Evolutionary conservation across 352 stramenopile genomes (phyloP), one percentile per base, ranked within the genome.

Genomic region (Pythium rishiriense): DNA sequence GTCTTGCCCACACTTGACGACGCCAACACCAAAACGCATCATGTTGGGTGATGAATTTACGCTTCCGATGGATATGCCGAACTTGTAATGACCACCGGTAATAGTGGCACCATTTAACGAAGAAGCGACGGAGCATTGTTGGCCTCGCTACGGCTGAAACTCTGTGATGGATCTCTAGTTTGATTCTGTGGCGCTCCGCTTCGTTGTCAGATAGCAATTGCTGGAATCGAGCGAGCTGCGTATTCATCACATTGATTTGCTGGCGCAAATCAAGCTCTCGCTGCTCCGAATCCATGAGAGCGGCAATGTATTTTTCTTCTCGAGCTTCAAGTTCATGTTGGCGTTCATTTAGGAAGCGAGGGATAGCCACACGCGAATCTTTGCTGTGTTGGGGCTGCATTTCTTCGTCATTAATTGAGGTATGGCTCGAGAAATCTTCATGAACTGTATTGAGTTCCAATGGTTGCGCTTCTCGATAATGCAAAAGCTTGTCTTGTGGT

Each of bases 251-350:
- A 4, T 49, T 61, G 1, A 93, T 29, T 29, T 84, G 78, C 17
- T 81, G 87, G 12, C 78, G 74, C 4, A 93, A 62, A 29, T 91
- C 79, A 0, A 93, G 61, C 48, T 93, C 85, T 19, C 82, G 75
- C 28, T 91, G 85, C 57, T 93, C 85, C 0, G 81, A 91, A 58
- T 86, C 77, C 74, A 93, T 93, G 22, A 93, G 56, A 9, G 82
- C 82, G 17, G 77, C 73, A 22, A 93, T 87, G 47, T 91, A 91
- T 48, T 89, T 88, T 12, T 81, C 81, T 66, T 93, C 85, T 22
- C 80, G 74, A 1, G 83, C 69, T 25, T 91, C 77, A 0, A 90
- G 76, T 21, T 90, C 79, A 5, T 85, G 74, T 19, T 86, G 68
- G 4, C 64, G 63, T 21, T 69, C 58, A 39, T 43, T 57, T 8